phyloP scores from a whole-genome alignment of 208 protist genomes.

The Dictyostelium gargantuum region DNA sequence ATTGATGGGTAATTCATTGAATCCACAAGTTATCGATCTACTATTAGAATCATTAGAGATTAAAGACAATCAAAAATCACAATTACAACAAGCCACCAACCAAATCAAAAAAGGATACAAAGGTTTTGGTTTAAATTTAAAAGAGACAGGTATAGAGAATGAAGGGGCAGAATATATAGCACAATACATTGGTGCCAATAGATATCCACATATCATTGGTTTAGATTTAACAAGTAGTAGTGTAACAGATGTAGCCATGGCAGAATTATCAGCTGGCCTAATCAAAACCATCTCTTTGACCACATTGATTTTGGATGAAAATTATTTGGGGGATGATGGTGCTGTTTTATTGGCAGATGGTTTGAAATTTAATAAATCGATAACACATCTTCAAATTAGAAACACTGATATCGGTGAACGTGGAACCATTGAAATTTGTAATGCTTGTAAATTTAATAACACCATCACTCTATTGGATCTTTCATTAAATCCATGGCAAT shows the following conservation, averaged over 20 bases:
- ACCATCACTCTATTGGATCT: background rate
- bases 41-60: background rate
- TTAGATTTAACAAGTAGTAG: background rate
- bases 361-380: slow-evolving; percentile 21
- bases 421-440: slow-evolving; percentile 22
- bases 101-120: background rate
- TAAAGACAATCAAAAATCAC: background rate
- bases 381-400: slow-evolving; percentile 35
- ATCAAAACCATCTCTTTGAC: background rate
- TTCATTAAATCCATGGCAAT: slow-evolving; percentile 51
- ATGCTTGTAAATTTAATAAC: slow-evolving; percentile 47
- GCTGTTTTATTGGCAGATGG: slow-evolving; percentile 8
- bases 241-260: slow-evolving; percentile 53
- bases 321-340: slow-evolving; percentile 55
- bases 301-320: slow-evolving; percentile 50
- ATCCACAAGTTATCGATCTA: background rate
- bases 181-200: background rate
- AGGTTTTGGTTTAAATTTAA: slow-evolving; percentile 52
- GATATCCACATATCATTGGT: background rate
- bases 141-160: slow-evolving; percentile 59
- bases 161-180: slow-evolving; percentile 41
- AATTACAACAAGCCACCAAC: background rate
- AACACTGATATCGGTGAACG: slow-evolving; percentile 44
- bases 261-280: background rate
- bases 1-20: slow-evolving; percentile 28